Percentiles rank a stretch among this genome's conserved stretches.
These are phyloP conservation scores for Collybiopsis confluens DNA, from an alignment of 768 basidiomycete genomes.

Conservation along the genomic window DNA sequence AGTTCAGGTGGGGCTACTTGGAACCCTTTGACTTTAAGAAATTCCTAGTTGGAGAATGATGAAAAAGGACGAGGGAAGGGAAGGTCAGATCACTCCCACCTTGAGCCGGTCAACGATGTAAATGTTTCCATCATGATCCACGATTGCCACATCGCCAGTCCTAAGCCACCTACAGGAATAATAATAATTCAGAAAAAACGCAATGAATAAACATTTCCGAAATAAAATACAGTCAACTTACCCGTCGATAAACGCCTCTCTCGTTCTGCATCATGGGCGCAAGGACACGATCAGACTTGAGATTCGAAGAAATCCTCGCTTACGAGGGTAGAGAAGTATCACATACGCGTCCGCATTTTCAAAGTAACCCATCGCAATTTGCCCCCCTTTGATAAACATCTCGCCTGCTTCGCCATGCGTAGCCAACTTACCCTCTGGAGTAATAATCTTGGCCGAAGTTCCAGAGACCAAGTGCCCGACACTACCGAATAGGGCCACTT, in stretches of 20 bases:
- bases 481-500: constrained; percentile 47
- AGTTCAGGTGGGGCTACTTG: constrained; percentile 65
- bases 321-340: too few species aligned
- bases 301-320: too few species aligned
- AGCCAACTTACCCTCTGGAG: constrained; percentile 52
- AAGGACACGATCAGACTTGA: too few species aligned
- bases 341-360: constrained; percentile 60
- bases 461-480: constrained; percentile 60
- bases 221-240: too few species aligned
- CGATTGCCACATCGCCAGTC: constrained; percentile 65
- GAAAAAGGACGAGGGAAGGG: not conserved
- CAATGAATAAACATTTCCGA: too few species aligned
- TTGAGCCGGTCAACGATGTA: constrained; percentile 74
- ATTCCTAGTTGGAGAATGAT: constrained; percentile 15
- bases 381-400: constrained; percentile 54
- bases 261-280: constrained; percentile 40
- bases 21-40: constrained; percentile 3
- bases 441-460: constrained; percentile 50
- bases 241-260: constrained; percentile 58
- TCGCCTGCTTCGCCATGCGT: constrained; percentile 59
- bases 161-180: constrained; percentile 44
- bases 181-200: too few species aligned
- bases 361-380: constrained; percentile 55
- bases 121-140: constrained; percentile 58
- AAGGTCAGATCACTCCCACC: constrained; percentile 28